Conservation (phyloP, 169 alveolate species). For the Cryptosporidium sp. region DNA sequence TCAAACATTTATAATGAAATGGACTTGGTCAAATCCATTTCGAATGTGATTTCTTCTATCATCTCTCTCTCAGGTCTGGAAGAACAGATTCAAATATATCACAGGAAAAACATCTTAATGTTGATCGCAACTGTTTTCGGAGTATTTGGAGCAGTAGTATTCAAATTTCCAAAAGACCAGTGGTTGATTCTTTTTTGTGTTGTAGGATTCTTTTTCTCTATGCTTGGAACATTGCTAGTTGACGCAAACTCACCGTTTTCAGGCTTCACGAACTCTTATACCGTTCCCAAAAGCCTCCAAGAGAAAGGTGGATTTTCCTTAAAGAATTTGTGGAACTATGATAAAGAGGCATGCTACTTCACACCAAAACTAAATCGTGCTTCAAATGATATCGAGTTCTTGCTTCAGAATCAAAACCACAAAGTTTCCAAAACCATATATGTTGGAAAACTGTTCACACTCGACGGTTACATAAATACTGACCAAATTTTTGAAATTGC, state of each 20-base stretch:
- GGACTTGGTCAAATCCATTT: constrained; percentile 6
- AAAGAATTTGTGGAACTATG: constrained; percentile 38
- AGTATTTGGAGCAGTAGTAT: constrained; percentile 30
- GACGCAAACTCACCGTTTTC: constrained; percentile 40
- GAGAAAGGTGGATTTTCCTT: not conserved
- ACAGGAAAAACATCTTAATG: constrained; percentile 58
- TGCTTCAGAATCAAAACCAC: not conserved
- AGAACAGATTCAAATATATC: constrained; percentile 54
- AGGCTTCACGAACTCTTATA: constrained; percentile 31
- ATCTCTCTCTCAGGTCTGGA: constrained; percentile 32
- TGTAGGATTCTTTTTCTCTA: constrained; percentile 37
- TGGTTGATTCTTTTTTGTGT: constrained; percentile 38
- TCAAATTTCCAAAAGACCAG: constrained; percentile 41
- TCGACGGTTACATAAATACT: constrained; percentile 47
- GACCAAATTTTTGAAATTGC: constrained; percentile 36
- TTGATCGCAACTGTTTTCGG: constrained; percentile 58
- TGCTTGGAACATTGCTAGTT: constrained; percentile 30
- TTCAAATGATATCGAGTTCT: constrained; percentile 24
- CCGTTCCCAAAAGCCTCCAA: constrained; percentile 2
- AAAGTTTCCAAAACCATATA: constrained; percentile 5
- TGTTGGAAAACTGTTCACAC: constrained; percentile 44
- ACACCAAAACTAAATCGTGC: constrained; percentile 31
- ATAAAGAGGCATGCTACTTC: constrained; percentile 49
- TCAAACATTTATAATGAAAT: constrained; percentile 53
- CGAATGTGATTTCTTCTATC: constrained; percentile 38